phyloP scores from a whole-genome alignment of 2,329 filamentous ascomycete genomes.

The Colletotrichum lini region DNA sequence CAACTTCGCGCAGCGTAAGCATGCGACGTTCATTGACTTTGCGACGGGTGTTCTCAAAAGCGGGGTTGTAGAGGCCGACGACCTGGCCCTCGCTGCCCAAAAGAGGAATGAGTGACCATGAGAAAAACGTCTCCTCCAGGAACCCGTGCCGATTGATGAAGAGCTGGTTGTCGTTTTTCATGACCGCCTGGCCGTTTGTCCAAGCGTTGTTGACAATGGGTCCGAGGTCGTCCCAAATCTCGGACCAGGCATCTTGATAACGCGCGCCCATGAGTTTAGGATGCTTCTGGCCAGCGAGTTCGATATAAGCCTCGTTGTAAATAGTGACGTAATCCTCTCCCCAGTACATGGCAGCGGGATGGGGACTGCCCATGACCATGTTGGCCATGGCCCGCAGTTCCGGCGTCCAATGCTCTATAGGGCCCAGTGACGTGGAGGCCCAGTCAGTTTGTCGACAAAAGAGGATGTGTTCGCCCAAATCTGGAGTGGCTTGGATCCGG shows the following conservation, averaged over 20 bases:
- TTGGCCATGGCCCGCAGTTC: constrained; percentile 86
- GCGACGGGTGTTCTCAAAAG: constrained; percentile 84
- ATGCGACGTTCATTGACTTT: constrained; percentile 86
- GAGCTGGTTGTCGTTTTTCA: constrained; percentile 86
- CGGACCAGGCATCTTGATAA: constrained; percentile 78
- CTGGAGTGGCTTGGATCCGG: constrained; percentile 73
- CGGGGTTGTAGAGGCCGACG: constrained; percentile 83
- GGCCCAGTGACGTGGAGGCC: constrained; percentile 79
- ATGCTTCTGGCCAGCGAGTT: constrained; percentile 83
- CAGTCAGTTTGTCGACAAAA: constrained; percentile 82
- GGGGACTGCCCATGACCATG: constrained; percentile 83
- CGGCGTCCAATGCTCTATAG: constrained; percentile 80
- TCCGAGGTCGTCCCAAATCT: constrained; percentile 81
- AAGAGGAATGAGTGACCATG: constrained; percentile 85
- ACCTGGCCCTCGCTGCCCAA: constrained; percentile 82
- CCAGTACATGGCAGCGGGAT: constrained; percentile 86
- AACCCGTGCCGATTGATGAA: constrained; percentile 79
- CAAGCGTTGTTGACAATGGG: constrained; percentile 78
- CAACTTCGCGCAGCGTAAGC: constrained; percentile 83
- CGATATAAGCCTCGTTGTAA: constrained; percentile 81
- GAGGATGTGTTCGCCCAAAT: constrained; percentile 78
- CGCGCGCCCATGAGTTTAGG: constrained; percentile 80
- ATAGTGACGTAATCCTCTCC: constrained; percentile 77
- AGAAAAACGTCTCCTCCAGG: constrained; percentile 86
- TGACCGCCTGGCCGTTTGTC: constrained; percentile 81